Evolutionary conservation across 768 basidiomycete genomes (phyloP).

Genomic region (Trametes cinnabarina): DNA sequence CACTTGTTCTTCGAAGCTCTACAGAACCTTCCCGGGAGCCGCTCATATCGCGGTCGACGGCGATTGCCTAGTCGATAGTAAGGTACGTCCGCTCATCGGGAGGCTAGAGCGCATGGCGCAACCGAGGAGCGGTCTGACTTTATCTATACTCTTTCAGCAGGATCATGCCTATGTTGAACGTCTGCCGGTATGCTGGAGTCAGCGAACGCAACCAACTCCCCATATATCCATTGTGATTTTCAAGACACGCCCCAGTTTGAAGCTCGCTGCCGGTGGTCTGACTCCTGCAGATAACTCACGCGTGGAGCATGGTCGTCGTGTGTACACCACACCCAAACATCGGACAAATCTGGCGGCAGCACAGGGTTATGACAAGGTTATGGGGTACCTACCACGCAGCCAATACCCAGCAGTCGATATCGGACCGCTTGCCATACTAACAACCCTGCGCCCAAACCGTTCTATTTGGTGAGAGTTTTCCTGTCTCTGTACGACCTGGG

Average conservation of each 20-base stretch:
- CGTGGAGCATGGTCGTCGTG: background rate
- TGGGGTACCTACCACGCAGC: conserved; percentile 8
- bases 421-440: conserved; percentile 8
- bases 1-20: conserved; percentile 5
- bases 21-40: conserved; percentile 10
- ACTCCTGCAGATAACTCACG: no score
- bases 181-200: no score
- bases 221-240: no score
- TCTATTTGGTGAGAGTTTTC: conserved; percentile 11
- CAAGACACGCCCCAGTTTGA: no score
- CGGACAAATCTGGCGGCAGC: background rate
- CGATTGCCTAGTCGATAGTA: conserved; percentile 19
- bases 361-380: conserved; percentile 20
- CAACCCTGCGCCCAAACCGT: conserved; percentile 7
- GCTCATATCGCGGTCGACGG: conserved; percentile 1
- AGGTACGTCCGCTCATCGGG: conserved; percentile 10
- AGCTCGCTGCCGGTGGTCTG: no score
- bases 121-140: background rate
- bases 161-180: no score
- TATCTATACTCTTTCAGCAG: no score
- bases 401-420: background rate
- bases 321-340: background rate
- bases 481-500: background rate
- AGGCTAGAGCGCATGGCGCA: conserved; percentile 2
- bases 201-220: no score